Percentiles rank a stretch among this genome's conserved stretches.
phyloP scores from a whole-genome alignment of 176 grass and related monocot genomes.

The Oryza longistaminata region DNA sequence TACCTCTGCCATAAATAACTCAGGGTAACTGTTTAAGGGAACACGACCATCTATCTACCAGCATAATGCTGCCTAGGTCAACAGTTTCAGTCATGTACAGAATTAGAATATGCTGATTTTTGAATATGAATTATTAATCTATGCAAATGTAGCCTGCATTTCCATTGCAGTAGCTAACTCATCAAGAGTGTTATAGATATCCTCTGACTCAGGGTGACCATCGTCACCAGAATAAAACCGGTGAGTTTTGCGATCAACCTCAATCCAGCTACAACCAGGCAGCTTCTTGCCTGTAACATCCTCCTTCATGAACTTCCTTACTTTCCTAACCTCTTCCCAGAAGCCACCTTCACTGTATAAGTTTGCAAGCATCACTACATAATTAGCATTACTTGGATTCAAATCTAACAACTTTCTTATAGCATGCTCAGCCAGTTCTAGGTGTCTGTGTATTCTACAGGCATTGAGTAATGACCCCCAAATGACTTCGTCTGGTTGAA shows the following conservation, averaged over 20 bases:
- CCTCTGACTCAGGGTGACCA: constrained; percentile 52
- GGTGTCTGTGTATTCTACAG: constrained; percentile 61
- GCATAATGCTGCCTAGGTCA: background rate
- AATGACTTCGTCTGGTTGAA: constrained; percentile 67
- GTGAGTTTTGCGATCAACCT: constrained; percentile 55
- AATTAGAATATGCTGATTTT: background rate
- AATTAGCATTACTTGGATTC: constrained; percentile 63
- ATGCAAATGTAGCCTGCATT: constrained; percentile 8
- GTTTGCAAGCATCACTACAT: constrained; percentile 76
- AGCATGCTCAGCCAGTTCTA: constrained; percentile 61
- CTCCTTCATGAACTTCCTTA: constrained; percentile 52
- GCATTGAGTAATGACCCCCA: constrained; percentile 77
- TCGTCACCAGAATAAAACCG: constrained; percentile 74
- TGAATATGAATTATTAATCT: background rate
- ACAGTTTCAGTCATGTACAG: constrained; percentile 20
- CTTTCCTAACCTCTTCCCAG: constrained; percentile 72
- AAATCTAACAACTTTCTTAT: constrained; percentile 58
- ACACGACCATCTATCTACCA: background rate
- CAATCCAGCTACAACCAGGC: constrained; percentile 80
- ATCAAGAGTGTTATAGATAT: constrained; percentile 67
- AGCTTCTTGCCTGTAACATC: constrained; percentile 59
- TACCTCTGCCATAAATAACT: constrained; percentile 18
- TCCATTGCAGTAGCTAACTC: constrained; percentile 60
- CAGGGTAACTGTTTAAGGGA: constrained; percentile 7
- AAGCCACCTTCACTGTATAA: constrained; percentile 74